Base-by-base conservation (phyloP, 179 eudicot species). In the Spinacia oleracea region DNA sequence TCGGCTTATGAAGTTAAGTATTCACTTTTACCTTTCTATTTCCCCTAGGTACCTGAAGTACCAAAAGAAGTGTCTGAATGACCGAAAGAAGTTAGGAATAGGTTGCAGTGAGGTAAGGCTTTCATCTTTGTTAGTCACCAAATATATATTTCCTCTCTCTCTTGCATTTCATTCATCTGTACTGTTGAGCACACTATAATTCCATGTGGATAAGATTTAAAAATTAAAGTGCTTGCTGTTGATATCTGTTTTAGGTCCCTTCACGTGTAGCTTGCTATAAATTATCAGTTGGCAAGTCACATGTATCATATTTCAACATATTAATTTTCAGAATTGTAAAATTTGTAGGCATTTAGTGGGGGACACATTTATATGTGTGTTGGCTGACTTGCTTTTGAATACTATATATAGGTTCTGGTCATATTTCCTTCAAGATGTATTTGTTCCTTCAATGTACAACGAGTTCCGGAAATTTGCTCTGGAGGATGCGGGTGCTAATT, bases 351-450 rank as follows among this genome's bases (percentile, higher is more conserved):
- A 42, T 23, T 66, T 55, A 38, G 45, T n/a, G n/a, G n/a, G n/a
- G n/a, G n/a, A n/a, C n/a, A n/a, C n/a, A n/a, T n/a, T n/a, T n/a
- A n/a, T n/a, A 21, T 59, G 42, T 43, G n/a, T 68, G 59, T 74
- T n/a, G 23, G 65, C 70, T 59, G 27, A 50, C 58, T 56, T 76
- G 50, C 51, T 79, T 60, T 58, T 95, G 98, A 93, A 95, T 89
- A 91, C 93, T 31, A 89, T 95, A 10, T 95, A 95, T 84, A 85
- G 93, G 79, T 95, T 95, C 79, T 95, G 98, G 98, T 91, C 92
- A 64, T 91, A 86, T 85, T 95, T 89, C 84, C 91, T 95, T 63
- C 86, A 98, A 79, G 81, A 91, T 75, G 77, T 81, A 69, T 95
- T 89, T 83, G 89, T 88, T 80, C 83, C 87, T 74, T 84, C 89